Evolutionary conservation across 2,329 filamentous ascomycete species (phyloP), one percentile per base, ranked within the genome.

Genomic region (Colletotrichum phormii): DNA sequence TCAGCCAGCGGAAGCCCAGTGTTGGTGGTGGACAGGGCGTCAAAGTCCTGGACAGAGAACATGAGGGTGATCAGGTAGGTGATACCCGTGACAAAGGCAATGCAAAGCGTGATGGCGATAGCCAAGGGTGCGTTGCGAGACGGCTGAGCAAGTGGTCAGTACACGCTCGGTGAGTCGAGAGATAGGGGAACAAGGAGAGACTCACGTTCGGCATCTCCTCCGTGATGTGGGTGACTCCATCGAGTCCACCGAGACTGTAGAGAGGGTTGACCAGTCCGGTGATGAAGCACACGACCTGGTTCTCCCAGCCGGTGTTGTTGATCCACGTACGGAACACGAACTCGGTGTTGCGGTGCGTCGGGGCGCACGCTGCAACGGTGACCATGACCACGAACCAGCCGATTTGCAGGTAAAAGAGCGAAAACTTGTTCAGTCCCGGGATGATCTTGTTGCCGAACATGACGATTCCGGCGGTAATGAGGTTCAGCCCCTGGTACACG

Each of bases 251-350:
- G 15, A 88, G 80, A 26, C 82, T 82, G 77, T 85, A 88, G 5
- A 86, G 77, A 0, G 85, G 83, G 71, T 87, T 87, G 1, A 88
- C 84, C 4, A 88, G 77, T 0, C 86, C 86, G 0, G 85, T 85
- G 67, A 88, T 86, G 76, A 88, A 88, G 69, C 82, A 85, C 42
- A 88, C 84, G 1, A 81, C 84, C 66, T 86, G 83, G 67, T 83
- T 85, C 42, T 84, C 79, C 87, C 87, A 89, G 13, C 87, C 86
- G 0, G 87, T 88, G 60, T 87, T 85, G 75, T 88, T 88, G 66
- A 87, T 84, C 82, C 85, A 89, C 2, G 84, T 87, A 49, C 77
- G 79, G 76, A 89, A 89, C 24, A 89, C 87, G 67, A 88, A 88
- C n/a, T 84, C 80, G 61, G 81, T 78, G 61, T 80, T 77, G 22